phyloP scores from a whole-genome alignment of 352 stramenopile genomes.

The Blastocystis sp. region DNA sequence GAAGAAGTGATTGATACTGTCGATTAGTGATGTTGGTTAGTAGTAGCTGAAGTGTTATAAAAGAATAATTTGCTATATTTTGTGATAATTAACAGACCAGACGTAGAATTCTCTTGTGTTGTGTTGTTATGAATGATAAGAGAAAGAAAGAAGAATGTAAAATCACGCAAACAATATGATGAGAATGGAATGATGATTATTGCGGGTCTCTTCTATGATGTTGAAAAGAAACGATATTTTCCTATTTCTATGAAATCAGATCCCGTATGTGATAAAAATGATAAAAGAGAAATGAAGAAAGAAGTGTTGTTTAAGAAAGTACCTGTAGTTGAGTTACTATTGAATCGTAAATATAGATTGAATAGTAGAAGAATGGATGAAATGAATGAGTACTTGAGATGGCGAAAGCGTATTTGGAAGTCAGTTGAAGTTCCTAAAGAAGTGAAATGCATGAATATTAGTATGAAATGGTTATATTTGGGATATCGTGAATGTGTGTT shows the following conservation, averaged over 20 bases:
- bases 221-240: slow-evolving; percentile 41
- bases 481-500: not conserved
- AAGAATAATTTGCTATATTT: not conserved
- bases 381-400: not conserved
- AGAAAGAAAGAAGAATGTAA: not conserved
- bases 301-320: not conserved
- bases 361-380: not conserved
- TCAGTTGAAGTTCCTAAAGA: too few species aligned
- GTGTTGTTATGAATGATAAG: too few species aligned
- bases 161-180: not conserved
- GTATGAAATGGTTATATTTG: not conserved
- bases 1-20: too few species aligned
- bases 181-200: not conserved
- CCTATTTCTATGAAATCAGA: slow-evolving; percentile 14
- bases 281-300: not conserved
- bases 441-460: not conserved
- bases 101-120: not conserved
- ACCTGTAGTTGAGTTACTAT: not conserved
- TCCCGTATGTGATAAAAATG: not conserved
- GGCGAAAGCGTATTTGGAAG: not conserved
- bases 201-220: slow-evolving; percentile 5
- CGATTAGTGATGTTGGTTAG: too few species aligned
- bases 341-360: not conserved
- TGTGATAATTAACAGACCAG: not conserved
- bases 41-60: too few species aligned